Evolutionary conservation across 306 rosid species (phyloP).

Genomic region (Quercus wislizeni): DNA sequence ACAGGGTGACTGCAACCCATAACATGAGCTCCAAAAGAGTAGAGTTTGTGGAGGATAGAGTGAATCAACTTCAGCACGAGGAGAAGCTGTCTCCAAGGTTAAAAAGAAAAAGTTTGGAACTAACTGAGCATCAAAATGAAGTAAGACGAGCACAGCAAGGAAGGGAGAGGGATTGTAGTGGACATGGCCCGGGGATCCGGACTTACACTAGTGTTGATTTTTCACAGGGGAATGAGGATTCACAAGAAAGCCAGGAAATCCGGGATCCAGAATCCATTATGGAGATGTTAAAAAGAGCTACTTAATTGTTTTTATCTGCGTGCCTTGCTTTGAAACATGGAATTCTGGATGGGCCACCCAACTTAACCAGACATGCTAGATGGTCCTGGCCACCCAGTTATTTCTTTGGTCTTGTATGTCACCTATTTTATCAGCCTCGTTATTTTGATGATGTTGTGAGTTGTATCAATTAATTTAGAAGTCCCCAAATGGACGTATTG

Average conservation of each 20-base stretch:
- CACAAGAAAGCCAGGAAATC: conserved; percentile 57
- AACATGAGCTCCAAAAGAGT: conserved; percentile 66
- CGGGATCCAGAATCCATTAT: conserved; percentile 54
- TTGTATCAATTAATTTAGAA: background rate
- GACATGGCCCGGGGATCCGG: conserved; percentile 74
- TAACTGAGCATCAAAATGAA: conserved; percentile 70
- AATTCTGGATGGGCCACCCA: background rate
- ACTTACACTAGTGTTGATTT: conserved; percentile 72
- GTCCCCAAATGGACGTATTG: background rate
- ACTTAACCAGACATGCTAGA: background rate
- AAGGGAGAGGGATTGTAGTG: conserved; percentile 51
- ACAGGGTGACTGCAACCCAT: conserved; percentile 45
- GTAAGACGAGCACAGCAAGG: conserved; percentile 81
- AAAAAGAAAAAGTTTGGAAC: conserved; percentile 34
- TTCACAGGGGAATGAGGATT: conserved; percentile 63
- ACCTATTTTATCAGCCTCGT: background rate
- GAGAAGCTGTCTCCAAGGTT: conserved; percentile 22
- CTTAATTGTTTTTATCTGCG: conserved; percentile 20
- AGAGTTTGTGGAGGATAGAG: conserved; percentile 31
- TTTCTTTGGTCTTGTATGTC: too few relatives aligned
- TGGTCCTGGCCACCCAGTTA: background rate
- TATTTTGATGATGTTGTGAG: background rate
- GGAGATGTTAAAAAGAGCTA: conserved; percentile 40
- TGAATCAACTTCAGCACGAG: conserved; percentile 16
- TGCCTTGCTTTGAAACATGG: background rate